Evolutionary conservation across 73 alveolate species (phyloP), one percentile per base, ranked within the genome.

Genomic region (Symbiodinium natans): DNA sequence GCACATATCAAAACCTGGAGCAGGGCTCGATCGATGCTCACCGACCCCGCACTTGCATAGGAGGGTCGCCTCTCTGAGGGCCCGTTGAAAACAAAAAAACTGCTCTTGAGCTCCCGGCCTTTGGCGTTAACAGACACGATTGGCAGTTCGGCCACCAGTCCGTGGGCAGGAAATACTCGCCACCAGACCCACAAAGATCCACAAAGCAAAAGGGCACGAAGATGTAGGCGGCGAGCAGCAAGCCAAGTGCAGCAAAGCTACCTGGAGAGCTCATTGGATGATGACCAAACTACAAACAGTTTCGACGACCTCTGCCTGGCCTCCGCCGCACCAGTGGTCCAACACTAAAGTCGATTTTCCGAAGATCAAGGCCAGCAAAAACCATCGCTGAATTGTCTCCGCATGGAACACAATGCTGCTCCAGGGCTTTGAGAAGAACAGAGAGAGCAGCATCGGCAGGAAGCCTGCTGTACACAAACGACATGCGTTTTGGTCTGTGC

Each of bases 371-470:
- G 89, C 75, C 13, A 90, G 89, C 48, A 90, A 42, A 83, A 90
- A 90, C 97, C 97, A 90, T 68, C 97, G 41, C 88, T 90, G 97
- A 84, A 90, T 85, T 2, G 97, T 90, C 63, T 90, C 97, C 3
- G 97, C 97, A 13, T 90, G 88, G 88, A 71, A 90, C 7, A 90
- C 54, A 40, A 90, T 71, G 80, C 80, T 59, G 40, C 40, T 71
- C 97, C 46, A 71, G 27, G 97, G 97, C 33, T 63, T 19, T 6
- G 56, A 19, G 40, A 90, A 42, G 39, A 40, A 42, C 10, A 41
- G 82, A 17, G 97, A 68, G 34, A 73, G 40, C 48, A 90, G 15
- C 97, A 90, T 90, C 54, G 97, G 97, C 34, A 90, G 80, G 29
- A 40, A 40, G 31, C 97, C 97, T 90, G 89, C 17, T 63, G 80